Percentiles rank a stretch among this genome's conserved stretches.
These are phyloP conservation scores for Pichia phayaonensis DNA, from an alignment of 805 yeast species.

Conservation along the genomic window DNA sequence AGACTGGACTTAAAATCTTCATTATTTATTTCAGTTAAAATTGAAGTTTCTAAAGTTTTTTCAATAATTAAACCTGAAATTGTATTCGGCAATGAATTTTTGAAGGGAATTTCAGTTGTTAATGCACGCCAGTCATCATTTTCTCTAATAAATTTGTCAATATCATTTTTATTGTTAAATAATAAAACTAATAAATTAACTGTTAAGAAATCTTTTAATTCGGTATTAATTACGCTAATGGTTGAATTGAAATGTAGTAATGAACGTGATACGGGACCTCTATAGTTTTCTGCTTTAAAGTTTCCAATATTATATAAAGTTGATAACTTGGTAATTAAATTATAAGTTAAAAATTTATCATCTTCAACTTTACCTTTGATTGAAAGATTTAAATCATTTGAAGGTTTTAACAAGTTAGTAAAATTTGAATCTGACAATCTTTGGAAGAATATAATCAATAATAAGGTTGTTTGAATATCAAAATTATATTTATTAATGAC, in stretches of 20 bases:
- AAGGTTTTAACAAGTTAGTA: slow-evolving; percentile 32
- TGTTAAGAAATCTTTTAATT: slow-evolving; percentile 49
- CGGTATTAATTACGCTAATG: slow-evolving; percentile 42
- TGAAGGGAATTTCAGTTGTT: slow-evolving; percentile 55
- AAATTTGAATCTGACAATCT: slow-evolving; percentile 33
- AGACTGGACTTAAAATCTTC: not conserved
- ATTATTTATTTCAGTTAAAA: not conserved
- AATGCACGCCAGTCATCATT: slow-evolving; percentile 54
- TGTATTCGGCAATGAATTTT: slow-evolving; percentile 47
- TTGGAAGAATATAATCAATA: slow-evolving; percentile 39
- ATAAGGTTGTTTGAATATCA: slow-evolving; percentile 19
- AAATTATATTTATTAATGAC: not conserved
- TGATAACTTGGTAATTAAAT: not conserved
- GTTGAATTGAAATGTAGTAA: slow-evolving; percentile 62
- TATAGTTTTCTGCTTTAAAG: slow-evolving; percentile 43
- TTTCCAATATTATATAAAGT: slow-evolving; percentile 24
- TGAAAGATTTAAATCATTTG: not conserved
- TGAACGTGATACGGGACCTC: slow-evolving; percentile 65
- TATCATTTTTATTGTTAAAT: slow-evolving; percentile 44
- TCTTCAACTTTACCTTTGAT: not conserved
- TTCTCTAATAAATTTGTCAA: slow-evolving; percentile 37
- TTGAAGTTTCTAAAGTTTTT: slow-evolving; percentile 31
- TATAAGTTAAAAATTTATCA: not conserved
- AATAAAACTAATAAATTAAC: slow-evolving; percentile 42
- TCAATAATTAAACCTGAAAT: slow-evolving; percentile 55